Evolutionary conservation across 2,329 filamentous ascomycete species (phyloP).

Genomic region (Exserohilum turcica): DNA sequence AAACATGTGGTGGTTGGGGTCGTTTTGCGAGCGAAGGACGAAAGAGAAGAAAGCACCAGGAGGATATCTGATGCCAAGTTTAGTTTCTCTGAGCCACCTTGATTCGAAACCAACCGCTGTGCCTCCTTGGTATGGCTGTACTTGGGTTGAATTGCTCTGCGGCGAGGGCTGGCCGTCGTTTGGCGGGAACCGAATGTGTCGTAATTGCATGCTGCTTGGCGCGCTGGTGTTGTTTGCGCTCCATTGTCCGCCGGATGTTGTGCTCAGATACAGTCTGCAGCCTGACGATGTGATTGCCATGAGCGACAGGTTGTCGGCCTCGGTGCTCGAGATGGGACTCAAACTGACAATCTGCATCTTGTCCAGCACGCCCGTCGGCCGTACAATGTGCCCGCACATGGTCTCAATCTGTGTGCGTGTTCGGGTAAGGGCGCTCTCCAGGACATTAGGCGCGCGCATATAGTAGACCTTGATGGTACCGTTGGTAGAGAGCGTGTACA

Average conservation of each 20-base stretch:
- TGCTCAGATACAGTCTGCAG: conserved; percentile 88
- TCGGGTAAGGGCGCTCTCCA: conserved; percentile 62
- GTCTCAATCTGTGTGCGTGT: conserved; percentile 60
- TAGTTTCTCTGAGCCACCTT: conserved; percentile 43
- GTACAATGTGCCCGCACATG: conserved; percentile 84
- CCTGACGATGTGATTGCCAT: conserved; percentile 91
- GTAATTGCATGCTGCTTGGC: conserved; percentile 96
- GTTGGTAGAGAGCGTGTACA: conserved; percentile 87
- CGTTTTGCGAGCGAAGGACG: conserved; percentile 65
- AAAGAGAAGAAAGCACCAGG: conserved; percentile 94
- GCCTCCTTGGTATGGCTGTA: conserved; percentile 38
- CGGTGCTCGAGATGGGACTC: conserved; percentile 77
- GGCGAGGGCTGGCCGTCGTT: conserved; percentile 36
- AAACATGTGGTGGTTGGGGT: conserved; percentile 73
- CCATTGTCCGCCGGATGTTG: conserved; percentile 74
- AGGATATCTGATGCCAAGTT: conserved; percentile 66
- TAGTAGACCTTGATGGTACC: conserved; percentile 93
- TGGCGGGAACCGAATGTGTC: conserved; percentile 94
- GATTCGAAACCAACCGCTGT: conserved; percentile 38
- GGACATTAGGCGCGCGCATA: conserved; percentile 66
- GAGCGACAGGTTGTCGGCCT: conserved; percentile 82
- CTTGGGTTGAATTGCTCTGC: conserved; percentile 32
- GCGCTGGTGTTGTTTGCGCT: conserved; percentile 65
- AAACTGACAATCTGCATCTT: conserved; percentile 80
- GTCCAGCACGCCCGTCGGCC: conserved; percentile 68